A percentile compares a stretch with the other conserved stretches of the same genome.
Conservation (phyloP, 768 basidiomycete genomes). For the Lanmaoa rubissima region DNA sequence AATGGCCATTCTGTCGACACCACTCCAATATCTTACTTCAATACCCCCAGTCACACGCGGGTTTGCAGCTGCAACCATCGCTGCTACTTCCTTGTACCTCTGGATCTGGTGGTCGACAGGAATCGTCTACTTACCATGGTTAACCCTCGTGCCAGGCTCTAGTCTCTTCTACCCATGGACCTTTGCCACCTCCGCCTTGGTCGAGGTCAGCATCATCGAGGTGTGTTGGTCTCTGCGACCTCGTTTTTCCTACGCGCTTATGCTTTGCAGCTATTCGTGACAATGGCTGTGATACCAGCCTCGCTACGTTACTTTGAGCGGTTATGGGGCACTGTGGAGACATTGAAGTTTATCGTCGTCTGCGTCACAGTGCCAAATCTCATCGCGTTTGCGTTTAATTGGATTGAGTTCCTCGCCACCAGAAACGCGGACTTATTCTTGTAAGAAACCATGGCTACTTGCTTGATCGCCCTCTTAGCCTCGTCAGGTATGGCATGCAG, state of each 20-base stretch:
- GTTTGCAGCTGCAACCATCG: slow-evolving; percentile 61
- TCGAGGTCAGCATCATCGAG: slow-evolving; percentile 83
- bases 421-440: slow-evolving; percentile 72
- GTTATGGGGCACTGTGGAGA: slow-evolving; percentile 89
- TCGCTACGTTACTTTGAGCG: slow-evolving; percentile 90
- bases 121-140: slow-evolving; percentile 53
- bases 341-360: slow-evolving; percentile 79
- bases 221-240: slow-evolving; percentile 43
- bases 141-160: slow-evolving; percentile 78
- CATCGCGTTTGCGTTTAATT: slow-evolving; percentile 84
- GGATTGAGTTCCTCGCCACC: slow-evolving; percentile 78
- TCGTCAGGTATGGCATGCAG: slow-evolving; percentile 73
- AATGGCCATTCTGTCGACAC: slow-evolving; percentile 80
- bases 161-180: slow-evolving; percentile 92
- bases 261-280: slow-evolving; percentile 61
- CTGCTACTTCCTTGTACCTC: slow-evolving; percentile 57
- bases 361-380: slow-evolving; percentile 80
- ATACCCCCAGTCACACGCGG: slow-evolving; percentile 78
- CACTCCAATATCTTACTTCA: slow-evolving; percentile 63
- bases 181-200: slow-evolving; percentile 81
- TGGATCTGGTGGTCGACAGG: slow-evolving; percentile 60
- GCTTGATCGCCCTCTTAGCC: slow-evolving; percentile 11
- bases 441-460: slow-evolving; percentile 44
- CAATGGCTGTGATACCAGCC: slow-evolving; percentile 75
- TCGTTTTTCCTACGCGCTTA: slow-evolving; percentile 5